Evolutionary conservation across 2,329 filamentous ascomycete species (phyloP), one percentile per base, ranked within the genome.

Genomic region (Penicillium sp.): DNA sequence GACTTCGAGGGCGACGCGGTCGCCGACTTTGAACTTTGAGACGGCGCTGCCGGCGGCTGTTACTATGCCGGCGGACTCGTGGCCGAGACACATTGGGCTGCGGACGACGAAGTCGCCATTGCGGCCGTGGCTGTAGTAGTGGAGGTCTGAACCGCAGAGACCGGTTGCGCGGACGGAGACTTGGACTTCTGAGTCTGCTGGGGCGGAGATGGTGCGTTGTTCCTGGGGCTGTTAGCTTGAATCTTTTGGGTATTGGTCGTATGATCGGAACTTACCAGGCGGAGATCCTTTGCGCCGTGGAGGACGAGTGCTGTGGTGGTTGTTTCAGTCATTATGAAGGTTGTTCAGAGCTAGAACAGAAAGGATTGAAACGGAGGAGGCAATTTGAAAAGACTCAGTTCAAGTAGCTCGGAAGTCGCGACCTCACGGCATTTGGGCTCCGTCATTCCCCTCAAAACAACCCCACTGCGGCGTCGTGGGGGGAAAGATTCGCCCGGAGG

Each of bases 1-100:
- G 13, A 95, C 93, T 80, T 97, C 93, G 40, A 97, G 80, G n/a
- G 93, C 92, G 18, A 97, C 88, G 65, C 90, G 87, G 76, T 97
- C 92, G 54, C 92, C 92, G 10, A 81, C 70, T 62, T 83, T 77
- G 59, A 96, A 83, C 31, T 74, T 76, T 38, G 60, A 85, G 5
- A 91, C 88, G 11, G 77, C 78, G 1, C 81, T 71, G 18, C 91
- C 92, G 39, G 90, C 79, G 43, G 84, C 83, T 50, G 91, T 85
- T 39, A 97, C 81, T 27, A 90, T 88, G 55, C 92, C 92, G 8
- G 91, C 83, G 13, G 91, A 92, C 71, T 89, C 87, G 71, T 90
- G 87, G 63, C 87, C 87, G 0, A 96, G 85, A 13, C 91, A 87
- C 81, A 96, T 88, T 59, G 92, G 92, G 62, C 90, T 85, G 68